Base-by-base conservation (phyloP, 306 rosid genomes). In the Hippophae tibetana region DNA sequence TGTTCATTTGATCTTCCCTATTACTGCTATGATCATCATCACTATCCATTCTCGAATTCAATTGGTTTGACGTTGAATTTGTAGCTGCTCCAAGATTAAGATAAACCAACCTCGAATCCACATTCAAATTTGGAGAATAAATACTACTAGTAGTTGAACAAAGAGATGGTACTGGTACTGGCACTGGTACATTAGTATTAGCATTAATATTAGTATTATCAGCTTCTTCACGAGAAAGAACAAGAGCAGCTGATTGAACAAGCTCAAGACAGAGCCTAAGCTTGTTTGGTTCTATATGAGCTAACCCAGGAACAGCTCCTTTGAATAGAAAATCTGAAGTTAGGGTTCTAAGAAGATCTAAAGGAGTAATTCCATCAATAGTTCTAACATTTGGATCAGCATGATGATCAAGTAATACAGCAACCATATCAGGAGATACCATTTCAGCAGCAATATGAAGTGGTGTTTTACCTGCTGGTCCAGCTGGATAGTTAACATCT, bases 381-480 rank as follows among this genome's bases (percentile, higher is more conserved):
- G 99, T 93, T 9, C 99, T 69, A 5, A 88, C 92, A 41, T 89
- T 93, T 0, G 99, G 99, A 27, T 93, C 99, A 0, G 99, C 99
- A 55, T 93, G 99, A 89, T 93, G 99, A 73, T 93, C 99, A 0
- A 93, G 97, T 1, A 93, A 78, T 0, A 93, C 99, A 0, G 99
- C 94, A 38, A 93, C 99, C 99, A 93, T 93, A 73, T 93, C 99
- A 0, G 99, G 94, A 0, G 99, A 93, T 9, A 93, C 97, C 95
- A 93, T 86, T 59, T 93, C 99, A 0, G 97, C 82, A 0, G 97
- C 97, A 6, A 84, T 72, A 52, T 93, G 99, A 0, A 93, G 86
- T 0, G 99, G 95, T 18, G 97, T 83, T 57, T 84, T 93, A 8
- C 97, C 95, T 0, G 81, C 80, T 0, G 89, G 97, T 0, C 99